These are phyloP conservation scores for Suillus decipiens DNA, from an alignment of 768 basidiomycete species.

Conservation along the genomic window DNA sequence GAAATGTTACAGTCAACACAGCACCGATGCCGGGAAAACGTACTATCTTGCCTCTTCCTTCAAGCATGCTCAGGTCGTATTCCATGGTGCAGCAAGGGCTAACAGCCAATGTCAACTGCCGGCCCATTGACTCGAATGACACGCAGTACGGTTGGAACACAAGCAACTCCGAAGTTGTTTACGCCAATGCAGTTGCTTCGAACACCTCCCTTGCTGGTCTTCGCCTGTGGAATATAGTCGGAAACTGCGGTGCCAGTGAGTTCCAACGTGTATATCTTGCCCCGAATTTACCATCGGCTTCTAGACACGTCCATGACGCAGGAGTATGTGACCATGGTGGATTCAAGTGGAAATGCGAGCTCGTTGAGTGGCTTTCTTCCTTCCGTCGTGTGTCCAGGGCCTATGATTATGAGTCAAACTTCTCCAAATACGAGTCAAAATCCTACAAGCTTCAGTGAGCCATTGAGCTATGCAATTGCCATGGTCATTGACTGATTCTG, in stretches of 20 bases:
- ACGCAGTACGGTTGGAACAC: slow-evolving; percentile 1
- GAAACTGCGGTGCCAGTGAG: slow-evolving; percentile 8
- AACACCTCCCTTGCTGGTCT: neutral
- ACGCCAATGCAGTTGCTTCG: slow-evolving; percentile 1
- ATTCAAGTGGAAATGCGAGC: neutral
- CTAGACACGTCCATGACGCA: neutral
- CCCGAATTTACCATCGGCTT: neutral
- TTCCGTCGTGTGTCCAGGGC: slow-evolving; percentile 15
- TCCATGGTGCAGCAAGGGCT: slow-evolving; percentile 9
- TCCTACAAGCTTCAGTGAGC: slow-evolving; percentile 9
- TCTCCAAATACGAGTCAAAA: neutral
- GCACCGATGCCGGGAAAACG: neutral
- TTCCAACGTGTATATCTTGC: neutral
- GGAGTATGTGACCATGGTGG: slow-evolving; percentile 10
- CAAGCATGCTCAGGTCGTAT: neutral
- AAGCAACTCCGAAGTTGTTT: neutral
- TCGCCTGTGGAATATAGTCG: slow-evolving; percentile 7
- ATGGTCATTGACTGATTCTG: neutral
- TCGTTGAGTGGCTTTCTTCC: neutral
- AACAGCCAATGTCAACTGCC: slow-evolving; percentile 8
- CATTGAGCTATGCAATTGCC: neutral
- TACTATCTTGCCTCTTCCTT: neutral
- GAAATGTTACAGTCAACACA: slow-evolving; percentile 4
- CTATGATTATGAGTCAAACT: neutral
- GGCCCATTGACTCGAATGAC: neutral